Base-by-base conservation (phyloP, 2,329 filamentous ascomycete species). In the Venturia pyrina region DNA sequence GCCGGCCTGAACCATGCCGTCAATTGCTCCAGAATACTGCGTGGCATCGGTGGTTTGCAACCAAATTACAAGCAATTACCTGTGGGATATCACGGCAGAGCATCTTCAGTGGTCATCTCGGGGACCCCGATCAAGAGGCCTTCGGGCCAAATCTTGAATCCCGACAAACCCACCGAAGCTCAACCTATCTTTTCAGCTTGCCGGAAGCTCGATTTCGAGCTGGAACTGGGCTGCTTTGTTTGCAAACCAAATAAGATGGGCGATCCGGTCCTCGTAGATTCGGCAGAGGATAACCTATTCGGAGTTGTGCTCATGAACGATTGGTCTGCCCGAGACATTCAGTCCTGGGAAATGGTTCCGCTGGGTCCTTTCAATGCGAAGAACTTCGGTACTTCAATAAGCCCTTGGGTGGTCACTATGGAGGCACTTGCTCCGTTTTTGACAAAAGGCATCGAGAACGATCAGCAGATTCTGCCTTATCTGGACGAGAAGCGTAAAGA, bases 251-350 rank as follows among this genome's bases (percentile, higher is more conserved):
- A 89, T 71, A 75, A 81, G 1, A 79, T 91, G 71, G 89, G 90
- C 7, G 78, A 83, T 65, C 82, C 86, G 0, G 81, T 95, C 24
- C 76, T 80, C 0, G 83, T 93, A 28, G 77, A 79, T 2, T 78
- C 87, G 57, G 90, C 90, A 0, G 85, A 87, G 64, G 83, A 90
- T 21, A 82, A 87, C 71, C 81, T 96, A 37, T 95, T 95, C 72
- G 91, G 91, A 17, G 81, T 91, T 34, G 90, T 95, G 0, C 77
- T 96, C 66, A 84, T 96, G 81, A 96, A 96, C 70, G 91, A 96
- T 76, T 96, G 91, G 91, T 91, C 87, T 65, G 90, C 90, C 5
- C 15, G 67, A 41, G 67, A 68, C 50, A 68, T 68, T 62, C 91
- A 96, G 73, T 83, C 84, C 0, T 95, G 89, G 89, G 91, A 96